These are phyloP conservation scores for Blastomyces emzantsi DNA, from an alignment of 2,329 filamentous ascomycete genomes.

Conservation along the genomic window DNA sequence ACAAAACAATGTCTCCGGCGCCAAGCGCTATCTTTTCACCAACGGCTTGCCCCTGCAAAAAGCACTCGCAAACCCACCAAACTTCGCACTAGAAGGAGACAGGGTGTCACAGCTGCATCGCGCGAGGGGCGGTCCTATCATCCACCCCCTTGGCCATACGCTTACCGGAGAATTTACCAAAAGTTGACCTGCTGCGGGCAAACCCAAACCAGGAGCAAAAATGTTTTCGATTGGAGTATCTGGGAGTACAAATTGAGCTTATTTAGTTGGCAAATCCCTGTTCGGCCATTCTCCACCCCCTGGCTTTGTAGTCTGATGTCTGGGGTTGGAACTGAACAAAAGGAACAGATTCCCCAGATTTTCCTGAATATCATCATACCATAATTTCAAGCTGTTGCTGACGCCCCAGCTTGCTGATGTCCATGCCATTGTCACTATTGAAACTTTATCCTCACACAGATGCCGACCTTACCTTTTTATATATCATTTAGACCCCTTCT, in stretches of 20 bases:
- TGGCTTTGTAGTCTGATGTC: neutral
- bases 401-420: neutral
- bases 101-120: neutral
- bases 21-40: neutral
- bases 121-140: neutral
- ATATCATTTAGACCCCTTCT: neutral
- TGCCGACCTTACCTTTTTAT: neutral
- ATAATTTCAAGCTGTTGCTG: neutral
- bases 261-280: slow-evolving; percentile 1
- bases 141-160: neutral
- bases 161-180: neutral
- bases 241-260: neutral
- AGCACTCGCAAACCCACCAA: neutral
- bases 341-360: neutral
- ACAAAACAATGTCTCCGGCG: neutral
- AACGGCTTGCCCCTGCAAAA: neutral
- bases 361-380: neutral
- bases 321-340: slow-evolving; percentile 7
- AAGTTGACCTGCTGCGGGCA: neutral
- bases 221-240: neutral
- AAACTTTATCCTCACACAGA: neutral
- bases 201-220: neutral
- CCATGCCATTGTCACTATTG: neutral
- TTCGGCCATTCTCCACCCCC: neutral
- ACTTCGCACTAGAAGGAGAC: neutral